Conservation (phyloP, 83 land plant species). For the Picea mariana region DNA sequence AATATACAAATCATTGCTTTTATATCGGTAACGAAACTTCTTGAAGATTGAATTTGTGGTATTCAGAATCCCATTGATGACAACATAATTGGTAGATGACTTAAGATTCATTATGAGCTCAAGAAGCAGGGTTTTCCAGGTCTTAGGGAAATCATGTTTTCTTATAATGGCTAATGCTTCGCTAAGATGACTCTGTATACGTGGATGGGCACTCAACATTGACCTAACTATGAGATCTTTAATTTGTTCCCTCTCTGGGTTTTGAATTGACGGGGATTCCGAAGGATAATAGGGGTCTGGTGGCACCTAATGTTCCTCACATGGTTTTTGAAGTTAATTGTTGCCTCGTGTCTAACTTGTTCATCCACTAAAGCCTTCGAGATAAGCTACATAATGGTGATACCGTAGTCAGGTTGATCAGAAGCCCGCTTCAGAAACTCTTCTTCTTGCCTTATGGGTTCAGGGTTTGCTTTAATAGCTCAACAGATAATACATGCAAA, state of each 20-base stretch:
- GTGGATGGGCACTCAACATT: no score
- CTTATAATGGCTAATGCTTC: constrained; percentile 84
- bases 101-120: no score
- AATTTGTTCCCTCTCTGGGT: constrained; percentile 40
- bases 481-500: no score
- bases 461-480: no score
- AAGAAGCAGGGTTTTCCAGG: constrained; percentile 66
- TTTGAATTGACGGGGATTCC: no score
- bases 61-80: no score
- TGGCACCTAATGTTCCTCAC: constrained; percentile 80
- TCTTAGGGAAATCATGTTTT: constrained; percentile 26
- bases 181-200: constrained; percentile 20
- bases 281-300: constrained; percentile 12
- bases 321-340: constrained; percentile 96
- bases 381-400: constrained; percentile 77
- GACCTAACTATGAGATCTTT: no score
- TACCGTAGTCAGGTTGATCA: constrained; percentile 72
- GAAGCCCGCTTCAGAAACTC: constrained; percentile 58
- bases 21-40: no score
- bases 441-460: constrained; percentile 43
- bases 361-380: constrained; percentile 66
- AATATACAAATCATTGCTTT: no score
- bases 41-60: no score
- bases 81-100: no score
- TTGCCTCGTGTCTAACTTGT: constrained; percentile 83